Conservation (phyloP, 495 filamentous ascomycete genomes). For the Hyaloscypha variabilis region DNA sequence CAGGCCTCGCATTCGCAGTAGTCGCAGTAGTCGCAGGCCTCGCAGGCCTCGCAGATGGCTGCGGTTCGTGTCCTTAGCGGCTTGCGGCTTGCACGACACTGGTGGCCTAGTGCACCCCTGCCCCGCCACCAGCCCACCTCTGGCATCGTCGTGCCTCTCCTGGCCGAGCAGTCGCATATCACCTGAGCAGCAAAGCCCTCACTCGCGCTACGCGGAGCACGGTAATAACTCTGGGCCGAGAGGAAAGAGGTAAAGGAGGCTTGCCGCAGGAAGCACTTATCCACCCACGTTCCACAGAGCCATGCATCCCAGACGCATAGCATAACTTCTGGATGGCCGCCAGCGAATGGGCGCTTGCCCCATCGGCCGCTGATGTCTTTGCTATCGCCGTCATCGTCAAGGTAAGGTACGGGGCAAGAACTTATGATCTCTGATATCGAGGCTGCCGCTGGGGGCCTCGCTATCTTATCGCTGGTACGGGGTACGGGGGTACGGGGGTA, state of each 20-base stretch:
- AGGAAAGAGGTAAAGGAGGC: constrained; percentile 3
- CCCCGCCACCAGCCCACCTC: background rate
- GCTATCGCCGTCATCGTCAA: constrained; percentile 23
- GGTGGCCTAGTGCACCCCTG: background rate
- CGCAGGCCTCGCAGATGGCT: too few species aligned
- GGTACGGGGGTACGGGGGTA: background rate
- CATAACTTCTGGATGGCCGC: constrained; percentile 1
- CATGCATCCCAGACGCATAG: background rate
- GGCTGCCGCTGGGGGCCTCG: background rate
- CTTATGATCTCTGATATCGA: constrained; percentile 1
- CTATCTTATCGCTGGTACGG: constrained; percentile 17
- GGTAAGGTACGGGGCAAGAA: constrained; percentile 17
- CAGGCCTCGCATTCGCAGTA: background rate
- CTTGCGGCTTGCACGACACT: background rate
- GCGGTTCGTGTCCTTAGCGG: too few species aligned
- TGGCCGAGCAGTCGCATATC: constrained; percentile 8
- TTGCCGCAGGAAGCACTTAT: constrained; percentile 20
- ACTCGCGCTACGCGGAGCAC: constrained; percentile 2
- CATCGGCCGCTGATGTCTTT: background rate
- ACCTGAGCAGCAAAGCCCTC: constrained; percentile 27
- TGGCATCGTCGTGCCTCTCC: too few species aligned
- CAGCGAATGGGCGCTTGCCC: constrained; percentile 14
- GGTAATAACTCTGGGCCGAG: constrained; percentile 14
- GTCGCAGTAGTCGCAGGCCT: too few species aligned
- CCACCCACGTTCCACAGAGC: constrained; percentile 18